Evolutionary conservation across 2,329 filamentous ascomycete genomes (phyloP), one percentile per base, ranked within the genome.

Genomic region (Phyllosticta capitalensis): DNA sequence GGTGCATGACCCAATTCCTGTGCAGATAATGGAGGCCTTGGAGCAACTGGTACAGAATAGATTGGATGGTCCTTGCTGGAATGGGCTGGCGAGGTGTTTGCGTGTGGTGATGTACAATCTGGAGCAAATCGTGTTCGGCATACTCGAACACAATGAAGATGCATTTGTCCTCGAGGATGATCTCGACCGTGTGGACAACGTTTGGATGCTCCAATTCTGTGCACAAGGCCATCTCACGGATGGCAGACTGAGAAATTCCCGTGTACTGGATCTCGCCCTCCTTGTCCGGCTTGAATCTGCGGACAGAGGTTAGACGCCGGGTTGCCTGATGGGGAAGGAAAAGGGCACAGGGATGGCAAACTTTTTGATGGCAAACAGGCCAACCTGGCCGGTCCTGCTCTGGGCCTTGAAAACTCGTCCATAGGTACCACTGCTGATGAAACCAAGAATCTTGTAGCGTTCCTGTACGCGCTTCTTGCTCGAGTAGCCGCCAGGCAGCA

Each of bases 121-220:
- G 94, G 4, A 99, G 80, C 45, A 99, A 78, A 73, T 99, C 94
- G 73, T 99, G 94, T 74, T 99, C 94, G 65, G 94, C 94, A 72
- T 96, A 99, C 73, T 97, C 94, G 67, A 99, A 97, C 1, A 99
- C 92, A 88, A 99, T 99, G 75, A 92, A 99, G 72, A 99, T 97
- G 76, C 92, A 96, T 77, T 97, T 97, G 74, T 96, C 92, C 75
- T 99, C 92, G 2, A 99, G 81, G 67, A 99, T 96, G 68, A 96
- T 97, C 75, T 99, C 94, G 63, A 92, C 85, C 1, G 96, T 83
- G 61, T 88, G 85, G 65, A 99, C 92, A 33, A 99, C 86, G 71
- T 97, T 97, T 60, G 84, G 79, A 72, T 99, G 91, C 61, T 83
- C 85, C 24, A 99, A 81, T 71, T 99, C 94, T 45, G 90, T 94